Conservation (phyloP, 2,329 filamentous ascomycete genomes). For the Cercospora sp. region DNA sequence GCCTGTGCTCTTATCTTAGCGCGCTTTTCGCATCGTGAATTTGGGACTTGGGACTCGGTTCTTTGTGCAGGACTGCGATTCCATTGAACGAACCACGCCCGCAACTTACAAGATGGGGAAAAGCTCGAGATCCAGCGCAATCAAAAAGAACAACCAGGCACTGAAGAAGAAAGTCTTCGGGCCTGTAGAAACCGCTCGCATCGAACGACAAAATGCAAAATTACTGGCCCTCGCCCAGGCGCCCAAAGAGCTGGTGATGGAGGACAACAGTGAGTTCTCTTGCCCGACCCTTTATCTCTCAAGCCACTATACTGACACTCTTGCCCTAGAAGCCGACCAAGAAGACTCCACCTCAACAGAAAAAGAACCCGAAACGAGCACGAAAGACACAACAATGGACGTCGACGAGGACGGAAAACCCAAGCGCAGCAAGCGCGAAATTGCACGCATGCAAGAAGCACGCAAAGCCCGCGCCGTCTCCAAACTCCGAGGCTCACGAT, state of each 20-base stretch:
- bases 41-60: slow-evolving; percentile 6
- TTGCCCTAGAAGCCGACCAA: background rate
- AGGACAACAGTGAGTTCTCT: slow-evolving; percentile 37
- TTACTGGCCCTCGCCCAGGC: slow-evolving; percentile 77
- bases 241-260: slow-evolving; percentile 67
- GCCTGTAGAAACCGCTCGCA: slow-evolving; percentile 75
- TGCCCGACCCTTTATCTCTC: background rate
- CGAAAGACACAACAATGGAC: slow-evolving; percentile 39
- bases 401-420: slow-evolving; percentile 39
- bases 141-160: slow-evolving; percentile 79
- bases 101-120: slow-evolving; percentile 71
- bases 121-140: slow-evolving; percentile 73
- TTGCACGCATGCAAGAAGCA: slow-evolving; percentile 31
- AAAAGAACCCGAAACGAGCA: slow-evolving; percentile 7
- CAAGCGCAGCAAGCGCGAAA: slow-evolving; percentile 27
- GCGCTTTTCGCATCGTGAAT: slow-evolving; percentile 4
- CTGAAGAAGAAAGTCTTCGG: slow-evolving; percentile 82
- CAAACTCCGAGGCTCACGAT: slow-evolving; percentile 36
- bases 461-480: slow-evolving; percentile 40
- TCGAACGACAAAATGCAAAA: slow-evolving; percentile 81
- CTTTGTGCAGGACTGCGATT: background rate
- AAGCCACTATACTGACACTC: background rate
- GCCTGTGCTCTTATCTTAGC: background rate
- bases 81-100: slow-evolving; percentile 9
- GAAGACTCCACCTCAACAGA: background rate